A percentile compares a stretch with the other conserved stretches of the same genome.
Conservation (phyloP, 2,329 filamentous ascomycete species). For the Zymoseptoria crescenta region DNA sequence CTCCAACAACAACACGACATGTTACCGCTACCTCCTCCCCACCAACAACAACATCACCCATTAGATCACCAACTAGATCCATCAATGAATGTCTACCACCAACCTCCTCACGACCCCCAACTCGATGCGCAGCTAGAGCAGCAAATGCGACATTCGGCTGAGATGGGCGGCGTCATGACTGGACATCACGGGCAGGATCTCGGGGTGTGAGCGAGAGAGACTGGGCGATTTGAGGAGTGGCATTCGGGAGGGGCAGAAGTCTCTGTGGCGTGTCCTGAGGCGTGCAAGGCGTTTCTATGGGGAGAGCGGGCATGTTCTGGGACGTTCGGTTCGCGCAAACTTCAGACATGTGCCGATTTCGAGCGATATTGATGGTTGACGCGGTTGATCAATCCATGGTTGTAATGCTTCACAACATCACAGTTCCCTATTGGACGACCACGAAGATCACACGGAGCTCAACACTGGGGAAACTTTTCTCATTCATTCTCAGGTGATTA, state of each 20-base stretch:
- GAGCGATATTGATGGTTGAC: no score
- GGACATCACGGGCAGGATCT: neutral
- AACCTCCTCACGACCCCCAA: neutral
- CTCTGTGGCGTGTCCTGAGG: neutral
- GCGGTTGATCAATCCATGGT: neutral
- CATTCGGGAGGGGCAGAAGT: neutral
- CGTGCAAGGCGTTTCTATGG: no score
- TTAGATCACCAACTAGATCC: neutral
- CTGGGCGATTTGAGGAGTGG: neutral
- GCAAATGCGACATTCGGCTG: slow-evolving; percentile 3
- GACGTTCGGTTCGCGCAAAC: no score
- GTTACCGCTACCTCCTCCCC: neutral
- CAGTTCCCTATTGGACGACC: neutral
- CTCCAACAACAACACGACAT: neutral
- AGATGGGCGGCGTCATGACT: neutral
- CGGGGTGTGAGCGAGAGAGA: neutral
- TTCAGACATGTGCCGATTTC: no score
- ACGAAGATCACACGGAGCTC: neutral
- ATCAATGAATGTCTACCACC: neutral
- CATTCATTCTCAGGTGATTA: neutral
- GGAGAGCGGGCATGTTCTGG: no score
- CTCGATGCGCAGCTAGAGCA: slow-evolving; percentile 9
- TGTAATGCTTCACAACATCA: neutral
- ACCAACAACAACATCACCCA: neutral
- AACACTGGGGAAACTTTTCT: neutral